A percentile compares a stretch with the other conserved stretches of the same genome.
These are phyloP conservation scores for Penicillium soppii DNA, from an alignment of 495 filamentous ascomycete species.

Conservation along the genomic window DNA sequence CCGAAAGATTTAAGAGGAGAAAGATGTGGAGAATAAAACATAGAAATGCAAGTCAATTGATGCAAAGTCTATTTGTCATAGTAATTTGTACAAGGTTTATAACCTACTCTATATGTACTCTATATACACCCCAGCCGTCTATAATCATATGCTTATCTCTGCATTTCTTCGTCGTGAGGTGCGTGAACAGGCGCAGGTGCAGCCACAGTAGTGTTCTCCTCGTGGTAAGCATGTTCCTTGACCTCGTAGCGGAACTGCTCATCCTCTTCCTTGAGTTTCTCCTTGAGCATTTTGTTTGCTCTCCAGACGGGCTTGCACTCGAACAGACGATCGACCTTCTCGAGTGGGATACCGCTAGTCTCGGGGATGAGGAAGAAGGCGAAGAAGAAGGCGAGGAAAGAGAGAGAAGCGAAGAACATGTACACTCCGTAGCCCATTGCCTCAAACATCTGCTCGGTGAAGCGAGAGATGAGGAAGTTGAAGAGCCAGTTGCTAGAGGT, in stretches of 20 bases:
- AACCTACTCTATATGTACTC: neutral
- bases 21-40: neutral
- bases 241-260: slow-evolving; percentile 36
- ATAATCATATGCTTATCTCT: neutral
- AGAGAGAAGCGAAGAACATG: slow-evolving; percentile 73
- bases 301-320: slow-evolving; percentile 52
- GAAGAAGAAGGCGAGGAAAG: slow-evolving; percentile 63
- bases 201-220: slow-evolving; percentile 14
- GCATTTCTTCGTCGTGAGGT: neutral
- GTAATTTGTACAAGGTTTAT: neutral
- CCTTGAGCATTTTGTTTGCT: slow-evolving; percentile 44
- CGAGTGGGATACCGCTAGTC: slow-evolving; percentile 57
- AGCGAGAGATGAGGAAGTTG: slow-evolving; percentile 71
- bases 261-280: slow-evolving; percentile 33
- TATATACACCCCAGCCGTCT: neutral
- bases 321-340: slow-evolving; percentile 56
- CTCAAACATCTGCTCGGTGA: slow-evolving; percentile 73
- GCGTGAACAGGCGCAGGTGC: neutral
- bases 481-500: slow-evolving; percentile 73
- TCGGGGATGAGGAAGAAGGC: slow-evolving; percentile 67
- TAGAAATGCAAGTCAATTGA: neutral
- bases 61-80: neutral
- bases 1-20: neutral
- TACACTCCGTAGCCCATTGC: slow-evolving; percentile 70
- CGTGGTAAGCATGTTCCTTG: slow-evolving; percentile 23